Evolutionary conservation across 352 stramenopile genomes (phyloP).

Genomic region (Globisporangium orthogonon): DNA sequence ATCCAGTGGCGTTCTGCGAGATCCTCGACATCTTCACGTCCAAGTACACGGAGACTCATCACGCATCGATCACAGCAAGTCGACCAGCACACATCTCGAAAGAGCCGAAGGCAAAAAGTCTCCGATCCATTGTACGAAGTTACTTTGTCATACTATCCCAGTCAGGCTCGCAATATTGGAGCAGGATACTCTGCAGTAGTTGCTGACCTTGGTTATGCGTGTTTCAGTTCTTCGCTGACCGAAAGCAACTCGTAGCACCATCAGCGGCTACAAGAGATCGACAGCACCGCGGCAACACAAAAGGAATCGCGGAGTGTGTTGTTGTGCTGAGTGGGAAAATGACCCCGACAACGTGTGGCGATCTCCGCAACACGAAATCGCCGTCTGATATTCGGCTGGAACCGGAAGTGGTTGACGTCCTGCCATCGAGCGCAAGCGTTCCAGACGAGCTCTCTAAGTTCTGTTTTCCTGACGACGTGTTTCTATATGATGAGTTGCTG

Average conservation of each 20-base stretch:
- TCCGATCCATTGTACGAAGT: conserved; percentile 13
- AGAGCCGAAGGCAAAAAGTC: conserved; percentile 12
- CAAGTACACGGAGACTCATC: conserved; percentile 53
- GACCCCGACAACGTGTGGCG: conserved; percentile 16
- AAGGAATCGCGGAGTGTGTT: conserved; percentile 44
- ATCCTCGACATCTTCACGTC: conserved; percentile 51
- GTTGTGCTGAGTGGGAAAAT: conserved; percentile 53
- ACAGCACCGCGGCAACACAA: neutral
- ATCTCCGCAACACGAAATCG: conserved; percentile 29
- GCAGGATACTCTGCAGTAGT: neutral
- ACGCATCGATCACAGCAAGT: conserved; percentile 31
- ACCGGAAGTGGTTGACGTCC: conserved; percentile 39
- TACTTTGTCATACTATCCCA: neutral
- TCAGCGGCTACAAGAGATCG: neutral
- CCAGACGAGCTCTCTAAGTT: conserved; percentile 72
- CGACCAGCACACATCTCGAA: conserved; percentile 8
- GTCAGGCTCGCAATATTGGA: too few species aligned
- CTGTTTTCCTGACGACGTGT: conserved; percentile 56
- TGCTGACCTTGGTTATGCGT: neutral
- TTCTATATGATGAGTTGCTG: conserved; percentile 31
- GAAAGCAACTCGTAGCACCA: conserved; percentile 1
- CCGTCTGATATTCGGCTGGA: conserved; percentile 45
- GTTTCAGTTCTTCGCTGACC: conserved; percentile 9
- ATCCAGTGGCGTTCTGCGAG: conserved; percentile 49
- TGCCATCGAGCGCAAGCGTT: conserved; percentile 32